Conservation (phyloP, 345 rosid genomes). For the Litchi chinensis region DNA sequence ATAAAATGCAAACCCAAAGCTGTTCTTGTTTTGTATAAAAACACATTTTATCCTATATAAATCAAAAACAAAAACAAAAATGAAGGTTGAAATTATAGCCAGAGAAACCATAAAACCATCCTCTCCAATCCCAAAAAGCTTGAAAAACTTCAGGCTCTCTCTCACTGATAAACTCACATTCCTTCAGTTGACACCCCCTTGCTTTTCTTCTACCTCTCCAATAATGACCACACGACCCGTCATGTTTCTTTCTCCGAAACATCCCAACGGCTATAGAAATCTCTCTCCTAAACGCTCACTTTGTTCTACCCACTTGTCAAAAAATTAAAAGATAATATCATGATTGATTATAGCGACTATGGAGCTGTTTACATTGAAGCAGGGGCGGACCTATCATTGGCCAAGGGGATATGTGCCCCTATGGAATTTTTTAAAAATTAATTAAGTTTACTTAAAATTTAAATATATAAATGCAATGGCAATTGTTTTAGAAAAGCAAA, state of each 20-base stretch:
- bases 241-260: neutral
- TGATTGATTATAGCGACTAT: conserved; percentile 14
- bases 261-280: conserved; percentile 24
- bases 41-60: neutral
- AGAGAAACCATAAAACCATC: conserved; percentile 29
- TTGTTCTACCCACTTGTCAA: conserved; percentile 30
- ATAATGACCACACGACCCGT: neutral
- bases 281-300: conserved; percentile 26
- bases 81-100: neutral
- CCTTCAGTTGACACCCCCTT: conserved; percentile 27
- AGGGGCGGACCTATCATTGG: too few relatives aligned
- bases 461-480: too few relatives aligned
- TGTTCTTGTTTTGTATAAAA: too few relatives aligned
- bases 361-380: conserved; percentile 30
- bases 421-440: too few relatives aligned
- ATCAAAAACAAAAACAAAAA: neutral
- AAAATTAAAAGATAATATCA: conserved; percentile 15
- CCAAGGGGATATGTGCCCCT: too few relatives aligned
- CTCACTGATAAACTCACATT: conserved; percentile 42
- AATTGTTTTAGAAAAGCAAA: too few relatives aligned
- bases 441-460: too few relatives aligned
- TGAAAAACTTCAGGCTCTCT: conserved; percentile 24
- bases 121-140: conserved; percentile 27
- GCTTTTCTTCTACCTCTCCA: conserved; percentile 28
- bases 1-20: too few relatives aligned